Evolutionary conservation across 1,139 yeast genomes (phyloP).

Genomic region (Yamadazyma triangularis): DNA sequence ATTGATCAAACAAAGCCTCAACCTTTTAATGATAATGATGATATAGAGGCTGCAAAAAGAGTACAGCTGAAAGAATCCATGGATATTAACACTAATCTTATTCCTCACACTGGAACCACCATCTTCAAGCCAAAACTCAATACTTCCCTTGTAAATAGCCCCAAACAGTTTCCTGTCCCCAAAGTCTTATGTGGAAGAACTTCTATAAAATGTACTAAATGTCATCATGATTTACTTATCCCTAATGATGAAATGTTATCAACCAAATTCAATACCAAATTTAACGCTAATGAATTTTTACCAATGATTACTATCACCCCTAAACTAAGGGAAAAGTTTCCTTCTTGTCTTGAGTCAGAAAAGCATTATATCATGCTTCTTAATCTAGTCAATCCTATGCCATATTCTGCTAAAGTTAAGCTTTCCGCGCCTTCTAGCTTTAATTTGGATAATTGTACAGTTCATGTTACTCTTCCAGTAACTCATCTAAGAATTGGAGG

Average conservation of each 20-base stretch:
- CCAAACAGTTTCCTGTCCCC: conserved; percentile 18
- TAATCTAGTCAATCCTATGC: conserved; percentile 28
- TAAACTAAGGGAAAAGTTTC: conserved; percentile 5
- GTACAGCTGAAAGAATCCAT: conserved; percentile 3
- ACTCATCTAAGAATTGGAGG: conserved; percentile 18
- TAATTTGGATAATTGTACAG: conserved; percentile 1
- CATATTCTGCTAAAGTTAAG: conserved; percentile 9
- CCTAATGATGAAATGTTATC: conserved; percentile 26
- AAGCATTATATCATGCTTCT: conserved; percentile 17
- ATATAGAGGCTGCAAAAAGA: conserved; percentile 1
- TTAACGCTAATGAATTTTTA: conserved; percentile 31
- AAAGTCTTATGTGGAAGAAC: conserved; percentile 21
- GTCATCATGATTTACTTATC: conserved; percentile 21
- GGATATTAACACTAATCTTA: not conserved
- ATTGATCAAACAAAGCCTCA: not conserved
- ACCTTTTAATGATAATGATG: conserved; percentile 2
- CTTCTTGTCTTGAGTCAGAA: conserved; percentile 8
- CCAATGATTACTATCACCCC: conserved; percentile 21
- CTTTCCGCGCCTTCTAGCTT: conserved; percentile 12
- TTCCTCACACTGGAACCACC: not conserved
- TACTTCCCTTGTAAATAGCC: not conserved
- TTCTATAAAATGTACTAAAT: conserved; percentile 23
- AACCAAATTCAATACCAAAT: conserved; percentile 25
- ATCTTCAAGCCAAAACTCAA: not conserved
- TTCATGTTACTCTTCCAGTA: conserved; percentile 22